A percentile compares a stretch with the other conserved stretches of the same genome.
Evolutionary conservation across 2,329 filamentous ascomycete species (phyloP).

Genomic region (Fusarium sp.): DNA sequence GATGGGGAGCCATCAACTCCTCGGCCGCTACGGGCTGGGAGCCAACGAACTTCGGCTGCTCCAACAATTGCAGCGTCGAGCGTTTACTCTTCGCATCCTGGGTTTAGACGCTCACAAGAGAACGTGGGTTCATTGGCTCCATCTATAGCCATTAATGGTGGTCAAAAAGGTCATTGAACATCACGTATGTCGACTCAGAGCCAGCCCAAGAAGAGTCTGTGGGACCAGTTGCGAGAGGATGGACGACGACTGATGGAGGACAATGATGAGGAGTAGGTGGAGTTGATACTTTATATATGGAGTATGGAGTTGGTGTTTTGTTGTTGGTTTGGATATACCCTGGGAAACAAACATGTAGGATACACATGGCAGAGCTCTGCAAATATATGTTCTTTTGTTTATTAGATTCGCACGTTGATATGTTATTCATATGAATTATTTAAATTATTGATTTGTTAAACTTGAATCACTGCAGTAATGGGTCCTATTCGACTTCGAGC

Average conservation of each 20-base stretch:
- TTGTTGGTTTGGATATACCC: slow-evolving; percentile 24
- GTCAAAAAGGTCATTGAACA: neutral
- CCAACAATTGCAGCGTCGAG: slow-evolving; percentile 26
- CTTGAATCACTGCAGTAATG: neutral
- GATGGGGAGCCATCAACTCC: neutral
- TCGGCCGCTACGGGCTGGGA: neutral
- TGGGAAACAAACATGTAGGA: neutral
- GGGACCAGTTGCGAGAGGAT: neutral
- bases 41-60: neutral
- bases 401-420: neutral
- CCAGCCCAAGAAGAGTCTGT: neutral
- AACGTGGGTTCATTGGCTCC: neutral
- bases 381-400: slow-evolving; percentile 11
- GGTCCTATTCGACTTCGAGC: neutral
- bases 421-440: neutral
- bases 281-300: neutral
- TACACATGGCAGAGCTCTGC: neutral
- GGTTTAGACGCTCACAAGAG: slow-evolving; percentile 26
- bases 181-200: neutral
- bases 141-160: neutral
- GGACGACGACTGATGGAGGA: neutral
- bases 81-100: slow-evolving; percentile 34
- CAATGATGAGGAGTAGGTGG: neutral
- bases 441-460: neutral
- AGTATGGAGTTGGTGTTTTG: neutral